Evolutionary conservation across 371 early-diverging fungal species (phyloP).

Genomic region (Phascolomyces articulosus): DNA sequence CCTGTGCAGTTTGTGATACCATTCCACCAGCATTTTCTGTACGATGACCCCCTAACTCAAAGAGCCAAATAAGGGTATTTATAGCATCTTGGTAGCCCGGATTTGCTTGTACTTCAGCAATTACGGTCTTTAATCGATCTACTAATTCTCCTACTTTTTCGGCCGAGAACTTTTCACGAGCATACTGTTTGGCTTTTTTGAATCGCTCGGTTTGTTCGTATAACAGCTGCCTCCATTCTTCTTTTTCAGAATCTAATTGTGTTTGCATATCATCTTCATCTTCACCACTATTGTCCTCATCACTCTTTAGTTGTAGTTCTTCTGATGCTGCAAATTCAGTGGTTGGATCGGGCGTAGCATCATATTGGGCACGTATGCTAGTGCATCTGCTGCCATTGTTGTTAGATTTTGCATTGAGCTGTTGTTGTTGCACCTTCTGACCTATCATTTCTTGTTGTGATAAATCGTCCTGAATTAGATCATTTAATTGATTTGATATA

Average conservation of each 20-base stretch:
- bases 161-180: constrained; percentile 36
- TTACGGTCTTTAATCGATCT: constrained; percentile 42
- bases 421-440: not conserved
- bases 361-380: too few relatives aligned
- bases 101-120: constrained; percentile 52
- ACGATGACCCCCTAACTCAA: constrained; percentile 44
- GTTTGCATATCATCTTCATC: not conserved
- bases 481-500: constrained; percentile 25
- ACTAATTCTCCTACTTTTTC: constrained; percentile 49
- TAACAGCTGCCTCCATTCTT: not conserved
- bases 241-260: not conserved
- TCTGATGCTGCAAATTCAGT: too few relatives aligned
- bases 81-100: constrained; percentile 58
- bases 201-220: not conserved
- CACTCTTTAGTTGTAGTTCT: too few relatives aligned
- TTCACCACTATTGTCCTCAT: too few relatives aligned
- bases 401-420: too few relatives aligned
- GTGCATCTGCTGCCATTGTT: too few relatives aligned
- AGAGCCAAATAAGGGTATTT: constrained; percentile 38
- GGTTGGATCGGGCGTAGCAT: too few relatives aligned
- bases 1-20: constrained; percentile 9
- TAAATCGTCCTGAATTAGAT: constrained; percentile 10
- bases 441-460: constrained; percentile 6
- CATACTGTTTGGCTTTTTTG: constrained; percentile 12
- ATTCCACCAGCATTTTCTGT: not conserved